Evolutionary conservation across 1,284 basidiomycete species (phyloP), one percentile per base, ranked within the genome.

Genomic region (Abortiporus biennis): DNA sequence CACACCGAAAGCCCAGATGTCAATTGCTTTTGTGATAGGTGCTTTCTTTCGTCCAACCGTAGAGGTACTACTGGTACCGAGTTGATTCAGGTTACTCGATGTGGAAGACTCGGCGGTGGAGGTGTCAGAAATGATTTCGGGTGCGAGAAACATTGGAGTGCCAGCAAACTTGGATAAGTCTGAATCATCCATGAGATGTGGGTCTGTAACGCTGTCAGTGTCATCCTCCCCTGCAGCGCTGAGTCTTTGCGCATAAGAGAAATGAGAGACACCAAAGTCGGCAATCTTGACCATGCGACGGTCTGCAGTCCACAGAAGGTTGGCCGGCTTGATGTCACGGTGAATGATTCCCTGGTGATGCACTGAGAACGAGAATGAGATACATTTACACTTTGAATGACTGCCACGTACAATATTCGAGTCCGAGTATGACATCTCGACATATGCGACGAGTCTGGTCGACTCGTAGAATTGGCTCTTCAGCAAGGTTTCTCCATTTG

Each of bases 1-100:
- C 25, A 98, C 88, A n/a, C 96, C 96, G 6, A 99, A 76, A 0
- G 96, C 94, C 95, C 95, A 99, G n/a, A 99, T 80, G 57, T 99
- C 96, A 59, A 99, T 96, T 3, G 92, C 86, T 59, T 95, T 93
- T 27, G 93, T 95, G 49, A 99, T 88, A 1, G 76, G 74, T 2
- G 81, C 82, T 17, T 83, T 74, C 40, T n/a, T n/a, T n/a, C n/a
- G n/a, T n/a, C n/a, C n/a, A n/a, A n/a, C n/a, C 63, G 66, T 16
- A 57, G 58, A 20, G 64, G 58, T 6, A 17, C 15, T 1, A 54
- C 43, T 15, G 53, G 54, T 42, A 48, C 57, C 36, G 55, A 53
- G 42, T 51, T 47, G 47, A 57, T 40, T 55, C 40, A 56, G 52
- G 27, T 57, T 58, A 45, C 53, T 59, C 36, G 55, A 54, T 31